These are phyloP conservation scores for Komagataella phaffii DNA, from an alignment of 805 yeast species.

Conservation along the genomic window DNA sequence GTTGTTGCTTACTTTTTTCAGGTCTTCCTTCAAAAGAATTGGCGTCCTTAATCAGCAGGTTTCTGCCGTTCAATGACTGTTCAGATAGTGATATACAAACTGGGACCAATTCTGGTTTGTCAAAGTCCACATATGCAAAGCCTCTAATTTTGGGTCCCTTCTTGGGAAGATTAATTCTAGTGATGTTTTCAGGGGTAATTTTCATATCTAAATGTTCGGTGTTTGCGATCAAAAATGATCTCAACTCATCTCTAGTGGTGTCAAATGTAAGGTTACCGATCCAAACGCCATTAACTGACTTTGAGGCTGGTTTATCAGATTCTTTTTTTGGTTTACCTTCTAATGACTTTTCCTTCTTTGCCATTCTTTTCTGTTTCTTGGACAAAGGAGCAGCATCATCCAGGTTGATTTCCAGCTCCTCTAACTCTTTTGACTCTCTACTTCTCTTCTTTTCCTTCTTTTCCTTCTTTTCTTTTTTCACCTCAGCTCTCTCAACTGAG, in stretches of 20 bases:
- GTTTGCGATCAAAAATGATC: slow-evolving; percentile 48
- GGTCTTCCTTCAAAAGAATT: slow-evolving; percentile 85
- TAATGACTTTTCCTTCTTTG: slow-evolving; percentile 61
- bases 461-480: slow-evolving; percentile 9
- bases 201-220: slow-evolving; percentile 23
- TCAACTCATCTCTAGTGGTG: slow-evolving; percentile 63
- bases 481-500: slow-evolving; percentile 6
- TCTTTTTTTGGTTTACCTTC: slow-evolving; percentile 8
- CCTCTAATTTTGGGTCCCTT: slow-evolving; percentile 61
- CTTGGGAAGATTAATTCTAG: slow-evolving; percentile 72
- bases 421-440: slow-evolving; percentile 25
- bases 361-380: slow-evolving; percentile 76
- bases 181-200: slow-evolving; percentile 45
- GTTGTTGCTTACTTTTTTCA: slow-evolving; percentile 20
- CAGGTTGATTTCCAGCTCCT: slow-evolving; percentile 58
- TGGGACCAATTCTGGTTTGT: slow-evolving; percentile 41
- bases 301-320: slow-evolving; percentile 7
- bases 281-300: slow-evolving; percentile 72
- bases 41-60: slow-evolving; percentile 71
- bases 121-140: slow-evolving; percentile 83
- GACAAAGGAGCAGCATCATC: slow-evolving; percentile 71
- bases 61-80: slow-evolving; percentile 66
- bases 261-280: slow-evolving; percentile 85
- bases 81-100: slow-evolving; percentile 62
- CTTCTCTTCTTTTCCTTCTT: slow-evolving; percentile 13